These are phyloP conservation scores for Deuterostichococcus epilithicus DNA, from an alignment of 139 green algal species.

Conservation along the genomic window DNA sequence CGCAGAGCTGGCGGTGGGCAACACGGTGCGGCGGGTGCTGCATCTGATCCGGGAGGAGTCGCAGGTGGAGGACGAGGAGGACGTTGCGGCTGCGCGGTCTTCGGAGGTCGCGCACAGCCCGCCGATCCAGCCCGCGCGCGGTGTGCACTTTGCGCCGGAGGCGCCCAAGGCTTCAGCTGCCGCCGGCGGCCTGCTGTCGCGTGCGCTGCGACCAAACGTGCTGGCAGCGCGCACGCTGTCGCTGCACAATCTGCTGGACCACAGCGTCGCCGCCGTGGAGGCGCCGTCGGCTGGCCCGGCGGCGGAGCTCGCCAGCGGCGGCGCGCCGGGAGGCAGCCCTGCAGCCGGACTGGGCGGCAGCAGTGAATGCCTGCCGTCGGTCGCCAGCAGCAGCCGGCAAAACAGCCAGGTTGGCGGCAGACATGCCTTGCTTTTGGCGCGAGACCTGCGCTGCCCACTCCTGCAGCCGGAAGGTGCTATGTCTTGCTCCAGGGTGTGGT, in stretches of 20 bases:
- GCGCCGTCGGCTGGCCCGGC: no score
- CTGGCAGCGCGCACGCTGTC: constrained; percentile 43
- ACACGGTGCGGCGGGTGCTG: constrained; percentile 87
- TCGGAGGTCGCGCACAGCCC: neutral
- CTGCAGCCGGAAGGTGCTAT: no score
- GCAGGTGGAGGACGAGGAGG: constrained; percentile 11
- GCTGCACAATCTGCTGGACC: constrained; percentile 78
- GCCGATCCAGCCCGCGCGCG: neutral
- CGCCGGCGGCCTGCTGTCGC: constrained; percentile 34
- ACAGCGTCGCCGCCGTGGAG: neutral
- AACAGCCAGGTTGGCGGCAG: neutral
- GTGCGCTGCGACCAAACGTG: constrained; percentile 21
- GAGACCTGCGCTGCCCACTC: no score
- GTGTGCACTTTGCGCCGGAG: neutral
- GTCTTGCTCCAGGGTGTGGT: no score
- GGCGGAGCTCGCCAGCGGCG: neutral
- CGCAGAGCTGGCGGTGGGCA: constrained; percentile 90
- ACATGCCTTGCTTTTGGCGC: no score
- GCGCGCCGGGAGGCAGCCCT: no score
- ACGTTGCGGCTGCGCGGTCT: neutral
- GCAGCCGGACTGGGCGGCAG: neutral
- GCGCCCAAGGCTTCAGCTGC: no score
- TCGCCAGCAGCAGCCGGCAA: constrained; percentile 3
- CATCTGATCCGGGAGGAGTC: constrained; percentile 91
- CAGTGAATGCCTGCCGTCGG: neutral